Evolutionary conservation across 1,139 yeast species (phyloP), one percentile per base, ranked within the genome.

Genomic region (Protomyces macrosporus): DNA sequence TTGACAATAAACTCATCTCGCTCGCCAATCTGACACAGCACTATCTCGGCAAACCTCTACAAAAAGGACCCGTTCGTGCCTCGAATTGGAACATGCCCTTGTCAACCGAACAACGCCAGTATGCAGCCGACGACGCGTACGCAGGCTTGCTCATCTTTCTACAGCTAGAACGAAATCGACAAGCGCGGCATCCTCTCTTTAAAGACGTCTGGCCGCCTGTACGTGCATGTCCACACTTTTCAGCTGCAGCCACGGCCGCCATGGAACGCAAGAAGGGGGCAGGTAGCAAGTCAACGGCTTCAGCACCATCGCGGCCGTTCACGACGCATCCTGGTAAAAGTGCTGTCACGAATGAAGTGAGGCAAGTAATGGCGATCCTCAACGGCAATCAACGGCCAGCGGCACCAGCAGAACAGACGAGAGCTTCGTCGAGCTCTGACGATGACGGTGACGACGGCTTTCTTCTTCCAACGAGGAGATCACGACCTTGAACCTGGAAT

Each of bases 71-170:
- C 10, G 62, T 58, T 5, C 55, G 62, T 23, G 51, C 52, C 6
- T 40, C 56, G n/a, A 52, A 58, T 23, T 58, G 62, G 62, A 37
- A 33, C n/a, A 23, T 40, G 23, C 62, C 62, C 4, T 42, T 58
- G 45, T 40, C 40, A n/a, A 34, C 23, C 14, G 56, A 52, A 12
- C 62, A 58, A 42, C 55, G 62, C 6, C 52, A 58, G 16, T 58
- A 58, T 35, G 62, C 62, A 32, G 62, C 62, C 3, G 56, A 33
- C 6, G 62, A 58, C 30, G 62, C 62, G n/a, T 58, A 58, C 33
- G 62, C 62, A 9, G 62, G 62, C 7, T 58, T 51, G 14, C 42
- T 58, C 10, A 51, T 58, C 34, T 58, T 58, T 30, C 50, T 50
- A 10, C 52, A 58, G 1, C 36, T 58, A 6, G 62, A 58, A 40